phyloP scores from a whole-genome alignment of 768 basidiomycete genomes.

The Pleurotus sapidus region DNA sequence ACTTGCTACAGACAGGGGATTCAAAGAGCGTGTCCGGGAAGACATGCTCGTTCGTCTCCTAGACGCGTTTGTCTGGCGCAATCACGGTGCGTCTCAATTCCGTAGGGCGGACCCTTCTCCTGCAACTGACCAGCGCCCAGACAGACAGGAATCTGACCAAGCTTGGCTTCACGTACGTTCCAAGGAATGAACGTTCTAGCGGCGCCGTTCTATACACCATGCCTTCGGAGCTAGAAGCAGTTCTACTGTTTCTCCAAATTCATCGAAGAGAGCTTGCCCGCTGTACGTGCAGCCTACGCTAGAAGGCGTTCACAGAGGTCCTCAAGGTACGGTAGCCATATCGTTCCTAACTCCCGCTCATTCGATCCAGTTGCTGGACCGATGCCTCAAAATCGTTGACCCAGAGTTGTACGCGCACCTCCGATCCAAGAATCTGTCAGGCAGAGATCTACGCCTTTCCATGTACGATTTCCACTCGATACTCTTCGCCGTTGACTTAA shows the following conservation, averaged over 20 bases:
- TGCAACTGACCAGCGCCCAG: constrained; percentile 31
- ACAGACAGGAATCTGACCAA: constrained; percentile 76
- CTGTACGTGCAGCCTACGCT: constrained; percentile 96
- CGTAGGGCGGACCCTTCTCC: background rate
- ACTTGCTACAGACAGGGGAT: constrained; percentile 93
- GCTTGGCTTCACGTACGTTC: constrained; percentile 92
- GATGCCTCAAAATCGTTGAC: constrained; percentile 90
- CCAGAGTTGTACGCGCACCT: constrained; percentile 79
- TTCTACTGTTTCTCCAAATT: constrained; percentile 97
- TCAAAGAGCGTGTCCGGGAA: constrained; percentile 95
- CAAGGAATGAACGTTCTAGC: constrained; percentile 99
- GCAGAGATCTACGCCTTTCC: constrained; percentile 99
- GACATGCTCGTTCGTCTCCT: constrained; percentile 96
- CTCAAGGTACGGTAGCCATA: constrained; percentile 64
- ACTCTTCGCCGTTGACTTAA: background rate
- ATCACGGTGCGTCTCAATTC: constrained; percentile 54
- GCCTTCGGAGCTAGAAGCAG: constrained; percentile 97
- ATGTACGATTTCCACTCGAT: constrained; percentile 49
- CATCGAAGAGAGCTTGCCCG: constrained; percentile 93
- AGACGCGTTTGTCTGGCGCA: constrained; percentile 98
- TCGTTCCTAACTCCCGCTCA: background rate
- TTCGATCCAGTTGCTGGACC: constrained; percentile 74
- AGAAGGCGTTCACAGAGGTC: constrained; percentile 92
- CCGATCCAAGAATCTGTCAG: constrained; percentile 86
- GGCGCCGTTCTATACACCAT: constrained; percentile 97